These are phyloP conservation scores for Paraphaeosphaeria sporulosa DNA, from an alignment of 2,329 filamentous ascomycete species.

Conservation along the genomic window DNA sequence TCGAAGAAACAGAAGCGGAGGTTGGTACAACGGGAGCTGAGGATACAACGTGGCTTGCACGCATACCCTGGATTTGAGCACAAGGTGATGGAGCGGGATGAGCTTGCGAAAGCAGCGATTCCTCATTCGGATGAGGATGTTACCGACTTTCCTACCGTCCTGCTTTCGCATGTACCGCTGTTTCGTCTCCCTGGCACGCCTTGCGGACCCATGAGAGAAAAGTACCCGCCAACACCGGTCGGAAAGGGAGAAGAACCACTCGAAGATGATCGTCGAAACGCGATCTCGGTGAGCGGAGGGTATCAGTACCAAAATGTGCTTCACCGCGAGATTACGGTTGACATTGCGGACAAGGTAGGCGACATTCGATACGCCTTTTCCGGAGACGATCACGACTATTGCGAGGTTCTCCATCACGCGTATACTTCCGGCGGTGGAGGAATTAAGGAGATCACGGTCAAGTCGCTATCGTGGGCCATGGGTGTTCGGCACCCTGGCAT, in stretches of 20 bases:
- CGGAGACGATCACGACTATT: slow-evolving; percentile 98
- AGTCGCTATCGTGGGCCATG: slow-evolving; percentile 96
- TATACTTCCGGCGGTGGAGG: slow-evolving; percentile 66
- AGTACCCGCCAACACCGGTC: slow-evolving; percentile 74
- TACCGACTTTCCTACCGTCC: slow-evolving; percentile 81
- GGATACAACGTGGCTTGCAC: slow-evolving; percentile 67
- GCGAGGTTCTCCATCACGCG: slow-evolving; percentile 80
- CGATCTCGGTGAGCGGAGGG: slow-evolving; percentile 77
- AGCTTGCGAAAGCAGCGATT: slow-evolving; percentile 42
- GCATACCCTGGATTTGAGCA: slow-evolving; percentile 66
- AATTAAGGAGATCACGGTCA: slow-evolving; percentile 86
- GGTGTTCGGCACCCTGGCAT: slow-evolving; percentile 89
- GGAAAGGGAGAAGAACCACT: slow-evolving; percentile 65
- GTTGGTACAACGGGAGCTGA: slow-evolving; percentile 73
- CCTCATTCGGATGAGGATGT: slow-evolving; percentile 52
- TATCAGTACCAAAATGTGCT: slow-evolving; percentile 99
- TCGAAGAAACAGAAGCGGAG: slow-evolving; percentile 71
- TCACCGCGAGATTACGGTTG: slow-evolving; percentile 75
- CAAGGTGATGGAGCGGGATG: slow-evolving; percentile 64
- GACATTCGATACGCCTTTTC: slow-evolving; percentile 89
- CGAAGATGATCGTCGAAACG: slow-evolving; percentile 73
- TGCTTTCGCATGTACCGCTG: slow-evolving; percentile 90
- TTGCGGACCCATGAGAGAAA: slow-evolving; percentile 86
- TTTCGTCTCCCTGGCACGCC: slow-evolving; percentile 83
- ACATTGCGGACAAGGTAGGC: slow-evolving; percentile 78